Percentiles rank a stretch among this genome's conserved stretches.
These are phyloP conservation scores for Ministeria vibrans DNA, from an alignment of 78 protist species.

Conservation along the genomic window DNA sequence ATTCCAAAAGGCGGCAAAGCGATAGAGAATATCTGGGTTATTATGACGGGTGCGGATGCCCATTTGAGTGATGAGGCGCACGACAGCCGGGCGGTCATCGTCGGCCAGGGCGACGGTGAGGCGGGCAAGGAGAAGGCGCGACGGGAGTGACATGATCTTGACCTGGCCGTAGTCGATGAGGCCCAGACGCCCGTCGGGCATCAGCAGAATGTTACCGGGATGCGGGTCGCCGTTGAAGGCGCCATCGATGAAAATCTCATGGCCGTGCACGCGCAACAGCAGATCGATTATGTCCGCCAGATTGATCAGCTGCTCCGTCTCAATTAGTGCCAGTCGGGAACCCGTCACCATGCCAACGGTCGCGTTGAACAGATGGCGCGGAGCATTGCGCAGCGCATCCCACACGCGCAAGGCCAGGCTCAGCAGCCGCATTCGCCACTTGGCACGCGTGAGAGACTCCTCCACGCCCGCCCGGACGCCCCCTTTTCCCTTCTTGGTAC, in stretches of 20 bases:
- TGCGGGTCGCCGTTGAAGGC: conserved; percentile 53
- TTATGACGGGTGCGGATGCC: conserved; percentile 15
- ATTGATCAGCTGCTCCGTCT: not conserved
- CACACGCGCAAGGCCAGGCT: not conserved
- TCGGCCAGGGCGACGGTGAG: conserved; percentile 25
- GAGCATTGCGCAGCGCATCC: too few relatives aligned
- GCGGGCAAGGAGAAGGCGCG: not conserved
- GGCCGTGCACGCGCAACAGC: conserved; percentile 32
- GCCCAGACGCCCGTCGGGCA: conserved; percentile 41
- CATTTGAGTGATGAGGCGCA: not conserved
- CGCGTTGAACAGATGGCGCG: too few relatives aligned
- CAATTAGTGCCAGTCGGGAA: too few relatives aligned
- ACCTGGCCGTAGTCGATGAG: conserved; percentile 62
- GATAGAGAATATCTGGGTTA: not conserved
- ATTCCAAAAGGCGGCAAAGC: not conserved
- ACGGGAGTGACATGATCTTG: not conserved
- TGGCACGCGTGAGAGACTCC: not conserved
- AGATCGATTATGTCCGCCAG: conserved; percentile 1
- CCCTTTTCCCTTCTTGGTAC: too few relatives aligned
- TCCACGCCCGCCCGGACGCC: not conserved
- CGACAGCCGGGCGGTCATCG: conserved; percentile 5
- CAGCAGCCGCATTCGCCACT: not conserved
- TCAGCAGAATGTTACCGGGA: conserved; percentile 48
- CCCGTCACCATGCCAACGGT: too few relatives aligned
- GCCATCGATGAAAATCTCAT: conserved; percentile 29